A percentile compares a stretch with the other conserved stretches of the same genome.
These are phyloP conservation scores for Yamadazyma trypodendri DNA, from an alignment of 1,139 yeast species.

Conservation along the genomic window DNA sequence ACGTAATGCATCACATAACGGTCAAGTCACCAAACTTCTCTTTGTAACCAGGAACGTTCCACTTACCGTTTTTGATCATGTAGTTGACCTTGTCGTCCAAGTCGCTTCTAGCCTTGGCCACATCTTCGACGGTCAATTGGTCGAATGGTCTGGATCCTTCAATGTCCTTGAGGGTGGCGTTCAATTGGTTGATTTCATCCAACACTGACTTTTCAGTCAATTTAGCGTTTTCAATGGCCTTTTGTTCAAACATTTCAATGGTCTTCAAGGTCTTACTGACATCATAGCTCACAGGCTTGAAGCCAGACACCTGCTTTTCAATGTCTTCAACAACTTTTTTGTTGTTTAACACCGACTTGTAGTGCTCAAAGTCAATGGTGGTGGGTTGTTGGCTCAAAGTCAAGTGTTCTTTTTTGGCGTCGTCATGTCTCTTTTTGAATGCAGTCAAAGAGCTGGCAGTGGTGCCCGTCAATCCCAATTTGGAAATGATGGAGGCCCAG, in stretches of 20 bases:
- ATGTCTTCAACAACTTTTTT: slow-evolving; percentile 75
- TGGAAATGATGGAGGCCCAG: slow-evolving; percentile 89
- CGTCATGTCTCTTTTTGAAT: slow-evolving; percentile 98
- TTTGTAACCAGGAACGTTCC: slow-evolving; percentile 98
- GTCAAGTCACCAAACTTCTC: slow-evolving; percentile 96
- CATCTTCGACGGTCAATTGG: slow-evolving; percentile 93
- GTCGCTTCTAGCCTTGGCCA: slow-evolving; percentile 94
- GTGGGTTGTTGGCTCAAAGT: slow-evolving; percentile 72
- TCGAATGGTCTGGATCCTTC: slow-evolving; percentile 97
- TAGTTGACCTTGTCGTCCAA: slow-evolving; percentile 93
- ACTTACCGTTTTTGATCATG: slow-evolving; percentile 95
- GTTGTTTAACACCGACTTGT: slow-evolving; percentile 81
- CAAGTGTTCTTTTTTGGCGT: slow-evolving; percentile 81
- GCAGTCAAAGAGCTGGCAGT: slow-evolving; percentile 86
- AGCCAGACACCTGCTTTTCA: slow-evolving; percentile 69
- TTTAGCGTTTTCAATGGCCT: slow-evolving; percentile 95
- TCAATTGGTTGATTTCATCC: slow-evolving; percentile 81
- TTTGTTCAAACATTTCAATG: slow-evolving; percentile 89
- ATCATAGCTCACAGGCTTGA: slow-evolving; percentile 84
- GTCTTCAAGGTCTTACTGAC: slow-evolving; percentile 87
- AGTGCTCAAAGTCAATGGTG: slow-evolving; percentile 76
- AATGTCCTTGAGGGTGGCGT: slow-evolving; percentile 87
- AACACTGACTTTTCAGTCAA: slow-evolving; percentile 87
- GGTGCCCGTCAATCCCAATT: slow-evolving; percentile 88
- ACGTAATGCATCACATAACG: slow-evolving; percentile 65